Base-by-base conservation (phyloP, 345 rosid genomes). In the Eucalyptus pauciflora region DNA sequence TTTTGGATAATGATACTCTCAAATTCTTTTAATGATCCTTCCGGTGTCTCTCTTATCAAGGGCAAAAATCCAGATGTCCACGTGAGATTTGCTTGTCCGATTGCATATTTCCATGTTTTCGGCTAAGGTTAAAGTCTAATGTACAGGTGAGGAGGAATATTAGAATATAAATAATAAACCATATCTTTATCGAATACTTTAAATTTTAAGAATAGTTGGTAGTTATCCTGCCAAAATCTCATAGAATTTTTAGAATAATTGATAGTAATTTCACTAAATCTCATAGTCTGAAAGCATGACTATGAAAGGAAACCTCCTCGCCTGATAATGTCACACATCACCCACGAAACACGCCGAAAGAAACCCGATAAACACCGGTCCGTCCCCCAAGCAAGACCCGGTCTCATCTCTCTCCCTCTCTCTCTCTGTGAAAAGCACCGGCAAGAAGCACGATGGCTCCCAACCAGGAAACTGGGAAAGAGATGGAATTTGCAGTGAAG, bases 81-180 rank as follows among this genome's bases (percentile, higher is more conserved):
- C 58, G 58, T 52, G 58, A 52, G 0, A 52, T 52, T 52, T 52
- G 24, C 24, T 52, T 52, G 0, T 52, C 1, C 10, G 4, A 52
- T 18, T 18, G 58, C 0, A 0, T 52, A 18, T 52, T 52, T 52
- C 10, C 58, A 52, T 52, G 24, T 0, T 52, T 52, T 18, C 18
- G 58, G 58, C 24, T 52, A 52, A 52, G 58, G 1, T 52, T 18
- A 18, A 52, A 52, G 58, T 52, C 58, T 24, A 52, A 0, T 51
- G 22, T 51, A 51, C n/a, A 2, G 24, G 24, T 0, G 1, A 0
- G 4, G 54, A 4, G 56, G 24, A 52, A 52, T 52, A 52, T 17
- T 17, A 52, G 22, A 18, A 52, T 7, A 52, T 52, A 52, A 52
- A 18, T 52, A 52, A 17, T 52, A 52, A 17, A 52, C 0, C 0